These are phyloP conservation scores for Scopulariopsis brevicaulis DNA, from an alignment of 2,329 filamentous ascomycete species.

Conservation along the genomic window DNA sequence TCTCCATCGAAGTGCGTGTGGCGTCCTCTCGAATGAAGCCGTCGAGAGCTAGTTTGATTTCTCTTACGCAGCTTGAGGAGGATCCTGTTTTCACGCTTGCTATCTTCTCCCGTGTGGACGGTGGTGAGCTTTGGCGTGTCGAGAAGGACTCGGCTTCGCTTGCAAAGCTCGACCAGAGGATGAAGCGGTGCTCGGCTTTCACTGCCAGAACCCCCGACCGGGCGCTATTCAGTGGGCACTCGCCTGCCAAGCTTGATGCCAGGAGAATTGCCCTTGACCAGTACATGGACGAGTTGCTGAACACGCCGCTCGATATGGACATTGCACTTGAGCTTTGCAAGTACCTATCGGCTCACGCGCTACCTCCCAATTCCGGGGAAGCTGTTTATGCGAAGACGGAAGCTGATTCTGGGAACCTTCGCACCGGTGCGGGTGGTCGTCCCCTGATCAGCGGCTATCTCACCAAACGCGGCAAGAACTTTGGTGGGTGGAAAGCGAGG, in stretches of 20 bases:
- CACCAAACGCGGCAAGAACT: conserved; percentile 96
- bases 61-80: conserved; percentile 70
- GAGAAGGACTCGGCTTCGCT: conserved; percentile 85
- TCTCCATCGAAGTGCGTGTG: conserved; percentile 75
- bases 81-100: conserved; percentile 91
- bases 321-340: conserved; percentile 75
- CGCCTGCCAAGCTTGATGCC: conserved; percentile 86
- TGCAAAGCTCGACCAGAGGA: conserved; percentile 66
- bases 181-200: conserved; percentile 66
- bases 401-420: conserved; percentile 23
- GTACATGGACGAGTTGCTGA: conserved; percentile 77
- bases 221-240: conserved; percentile 80
- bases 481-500: conserved; percentile 92
- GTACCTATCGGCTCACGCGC: conserved; percentile 62
- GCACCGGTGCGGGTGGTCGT: conserved; percentile 49
- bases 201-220: conserved; percentile 71
- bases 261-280: conserved; percentile 68
- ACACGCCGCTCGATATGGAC: conserved; percentile 67
- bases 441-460: conserved; percentile 79
- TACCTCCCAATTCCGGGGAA: conserved; percentile 53
- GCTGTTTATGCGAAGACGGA: conserved; percentile 20
- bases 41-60: conserved; percentile 74
- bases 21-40: conserved; percentile 93
- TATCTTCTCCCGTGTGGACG: conserved; percentile 65
- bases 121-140: conserved; percentile 78